Evolutionary conservation across 139 green algal species (phyloP), one percentile per base, ranked within the genome.

Genomic region (Auxenochlorella pyrenoidosa): DNA sequence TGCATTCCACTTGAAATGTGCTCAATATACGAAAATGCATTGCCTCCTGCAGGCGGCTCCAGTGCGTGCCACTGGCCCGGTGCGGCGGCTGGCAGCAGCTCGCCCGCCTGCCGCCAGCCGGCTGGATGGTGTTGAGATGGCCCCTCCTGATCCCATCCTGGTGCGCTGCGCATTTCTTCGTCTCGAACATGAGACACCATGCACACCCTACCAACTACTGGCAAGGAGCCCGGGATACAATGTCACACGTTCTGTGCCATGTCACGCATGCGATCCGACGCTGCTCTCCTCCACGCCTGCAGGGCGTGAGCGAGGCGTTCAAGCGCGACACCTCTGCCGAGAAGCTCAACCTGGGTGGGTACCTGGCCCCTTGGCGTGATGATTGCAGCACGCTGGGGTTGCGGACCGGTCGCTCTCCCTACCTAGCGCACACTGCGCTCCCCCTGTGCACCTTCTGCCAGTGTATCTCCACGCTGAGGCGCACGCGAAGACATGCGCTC

Each of bases 261-360:
- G 2, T 15, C 22, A 36, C n/a, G 21, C 40, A 32, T 22, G 22
- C 40, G 59, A 68, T 16, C 58, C 51, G 24, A 15, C 30, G 16
- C 54, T n/a, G n/a, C n/a, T n/a, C n/a, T n/a, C n/a, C n/a, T 19
- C 68, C 36, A 12, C 47, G 58, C 76, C 54, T 86, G 43, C 92
- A 99, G 22, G 98, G 98, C 26, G 96, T 99, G 16, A 95, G 90
- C 21, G 97, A 99, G 86, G 96, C 97, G 0, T 99, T 99, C 93
- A 96, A 95, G 84, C 86, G 84, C 0, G 94, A 96, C 90, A 94
- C 78, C 1, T 88, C 87, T 58, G 84, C 93, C 8, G 79, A 93
- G 26, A 99, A 99, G 91, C 95, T 99, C 30, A 99, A 99, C 94
- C 93, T 99, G 73, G 98, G 98, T 84, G 84, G 21, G 82, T 65